Base-by-base conservation (phyloP, 805 yeast species). In the Nakazawaea laoshanensis region DNA sequence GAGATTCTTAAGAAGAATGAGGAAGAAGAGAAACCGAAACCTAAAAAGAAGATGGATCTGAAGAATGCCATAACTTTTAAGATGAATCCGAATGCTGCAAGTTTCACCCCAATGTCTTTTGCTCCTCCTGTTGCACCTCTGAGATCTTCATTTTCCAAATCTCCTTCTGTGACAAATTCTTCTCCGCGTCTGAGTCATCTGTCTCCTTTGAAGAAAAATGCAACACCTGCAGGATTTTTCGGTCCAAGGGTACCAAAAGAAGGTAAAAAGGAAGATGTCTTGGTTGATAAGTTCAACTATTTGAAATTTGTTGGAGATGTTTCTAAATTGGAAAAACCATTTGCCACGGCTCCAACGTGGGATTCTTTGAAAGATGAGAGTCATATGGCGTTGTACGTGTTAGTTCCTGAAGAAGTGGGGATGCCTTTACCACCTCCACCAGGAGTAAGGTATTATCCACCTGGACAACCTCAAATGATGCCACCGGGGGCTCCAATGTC, bases 321-420 rank as follows among this genome's bases (percentile, higher is more conserved):
- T 25, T 56, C 47, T 29, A 37, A 38, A 14, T 61, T 77, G 39
- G 87, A 77, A 43, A 73, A 63, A 44, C 76, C 92, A 5, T 84
- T 70, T 51, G 63, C 65, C 25, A 78, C 89, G 0, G 77, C 84
- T 7, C 94, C 94, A 32, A 78, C 88, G 0, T 83, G 94, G 94
- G 63, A 65, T 15, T 57, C 67, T 30, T 73, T 76, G 3, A 53
- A 68, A 16, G 81, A 73, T 27, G 75, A 70, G 37, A 63, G 79
- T 2, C 73, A 74, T 53, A 67, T 63, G 35, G 54, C 60, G 12
- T 50, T 70, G 24, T 74, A 76, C 54, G 70, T 77, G 3, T 62
- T 35, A 43, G 52, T 33, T 39, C 49, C 47, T 6, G 60, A 59
- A 33, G 50, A 44, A 39, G 38, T 42, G 19, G 37, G 42, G 3